Conservation (phyloP, 768 basidiomycete species). For the Pisolithus tinctorius region DNA sequence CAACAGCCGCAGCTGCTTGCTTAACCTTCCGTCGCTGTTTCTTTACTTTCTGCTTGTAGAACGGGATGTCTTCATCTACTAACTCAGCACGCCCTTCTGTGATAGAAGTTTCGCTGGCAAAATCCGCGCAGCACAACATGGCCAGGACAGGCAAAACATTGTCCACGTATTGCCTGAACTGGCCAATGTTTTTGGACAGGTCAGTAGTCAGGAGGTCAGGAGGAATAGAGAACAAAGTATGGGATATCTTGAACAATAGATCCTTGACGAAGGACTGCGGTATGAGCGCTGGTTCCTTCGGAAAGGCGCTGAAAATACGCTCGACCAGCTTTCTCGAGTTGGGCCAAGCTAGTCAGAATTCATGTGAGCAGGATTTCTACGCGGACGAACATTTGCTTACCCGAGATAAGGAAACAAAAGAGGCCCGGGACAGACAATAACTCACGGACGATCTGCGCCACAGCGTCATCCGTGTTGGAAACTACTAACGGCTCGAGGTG, state of each 20-base stretch:
- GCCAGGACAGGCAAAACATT: slow-evolving; percentile 15
- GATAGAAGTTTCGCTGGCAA: neutral
- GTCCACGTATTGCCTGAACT: slow-evolving; percentile 18
- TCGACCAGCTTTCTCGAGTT: slow-evolving; percentile 7
- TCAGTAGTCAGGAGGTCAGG: slow-evolving; percentile 9
- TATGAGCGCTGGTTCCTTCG: slow-evolving; percentile 17
- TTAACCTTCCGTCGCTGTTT: slow-evolving; percentile 15
- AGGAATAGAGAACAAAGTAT: slow-evolving; percentile 18
- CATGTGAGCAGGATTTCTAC: neutral
- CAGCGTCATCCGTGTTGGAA: slow-evolving; percentile 5
- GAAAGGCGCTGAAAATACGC: slow-evolving; percentile 31
- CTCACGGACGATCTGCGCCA: slow-evolving; percentile 20
- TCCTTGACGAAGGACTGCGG: slow-evolving; percentile 11
- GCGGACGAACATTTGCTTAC: slow-evolving; percentile 5
- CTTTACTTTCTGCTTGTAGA: slow-evolving; percentile 22
- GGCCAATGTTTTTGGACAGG: slow-evolving; percentile 8
- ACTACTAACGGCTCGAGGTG: slow-evolving; percentile 18
- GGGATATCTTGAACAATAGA: slow-evolving; percentile 22
- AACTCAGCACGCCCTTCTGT: neutral
- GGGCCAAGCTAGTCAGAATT: slow-evolving; percentile 8
- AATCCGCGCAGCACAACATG: slow-evolving; percentile 12
- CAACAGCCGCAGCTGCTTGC: slow-evolving; percentile 8
- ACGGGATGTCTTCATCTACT: slow-evolving; percentile 5
- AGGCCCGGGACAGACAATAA: slow-evolving; percentile 19
- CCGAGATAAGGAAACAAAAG: slow-evolving; percentile 26